Conservation (phyloP, 2,329 filamentous ascomycete species). For the Botrytis byssoidea region DNA sequence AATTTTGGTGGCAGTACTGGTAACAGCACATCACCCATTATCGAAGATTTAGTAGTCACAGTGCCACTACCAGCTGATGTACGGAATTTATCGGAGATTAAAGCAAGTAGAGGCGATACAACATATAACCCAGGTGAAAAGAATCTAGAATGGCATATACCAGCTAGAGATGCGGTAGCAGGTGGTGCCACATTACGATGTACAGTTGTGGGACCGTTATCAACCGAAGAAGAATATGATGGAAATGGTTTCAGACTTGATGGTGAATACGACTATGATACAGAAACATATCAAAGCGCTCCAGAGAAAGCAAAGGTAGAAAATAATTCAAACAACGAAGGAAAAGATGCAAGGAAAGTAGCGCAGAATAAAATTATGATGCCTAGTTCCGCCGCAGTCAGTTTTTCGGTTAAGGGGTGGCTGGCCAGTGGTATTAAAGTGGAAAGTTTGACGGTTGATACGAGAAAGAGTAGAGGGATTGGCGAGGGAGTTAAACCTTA, state of each 20-base stretch:
- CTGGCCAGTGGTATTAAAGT: constrained; percentile 65
- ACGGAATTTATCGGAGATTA: constrained; percentile 78
- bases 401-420: constrained; percentile 69
- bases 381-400: constrained; percentile 74
- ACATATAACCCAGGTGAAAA: constrained; percentile 73
- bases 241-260: constrained; percentile 39
- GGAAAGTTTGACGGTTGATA: constrained; percentile 65
- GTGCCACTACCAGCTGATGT: constrained; percentile 78
- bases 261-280: constrained; percentile 47
- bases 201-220: constrained; percentile 68
- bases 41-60: constrained; percentile 76
- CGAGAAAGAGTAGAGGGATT: constrained; percentile 79
- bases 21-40: constrained; percentile 44
- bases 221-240: constrained; percentile 49
- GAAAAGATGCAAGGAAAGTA: constrained; percentile 54
- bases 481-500: constrained; percentile 90
- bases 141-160: constrained; percentile 78
- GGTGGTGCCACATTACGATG: constrained; percentile 74
- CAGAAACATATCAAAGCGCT: constrained; percentile 55
- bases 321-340: constrained; percentile 36
- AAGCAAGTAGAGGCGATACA: constrained; percentile 79
- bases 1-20: constrained; percentile 47
- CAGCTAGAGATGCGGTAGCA: constrained; percentile 70
- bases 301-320: constrained; percentile 39
- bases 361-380: constrained; percentile 74